A percentile compares a stretch with the other conserved stretches of the same genome.
phyloP scores from a whole-genome alignment of 495 filamentous ascomycete genomes.

The Cryomyces minteri region DNA sequence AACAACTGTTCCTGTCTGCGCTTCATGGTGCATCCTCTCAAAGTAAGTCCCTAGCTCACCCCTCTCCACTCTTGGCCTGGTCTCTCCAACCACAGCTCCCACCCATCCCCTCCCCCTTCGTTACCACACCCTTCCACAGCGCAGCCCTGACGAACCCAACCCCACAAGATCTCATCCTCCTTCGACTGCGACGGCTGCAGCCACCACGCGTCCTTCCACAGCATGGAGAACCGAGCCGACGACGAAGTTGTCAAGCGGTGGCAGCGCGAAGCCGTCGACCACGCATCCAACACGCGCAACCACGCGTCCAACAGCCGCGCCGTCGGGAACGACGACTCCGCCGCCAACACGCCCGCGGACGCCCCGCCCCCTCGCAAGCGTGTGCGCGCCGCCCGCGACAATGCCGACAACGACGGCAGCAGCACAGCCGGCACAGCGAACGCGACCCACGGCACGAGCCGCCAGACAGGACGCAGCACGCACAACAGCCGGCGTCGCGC shows the following conservation, averaged over 20 bases:
- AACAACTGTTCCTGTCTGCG: slow-evolving; percentile 30
- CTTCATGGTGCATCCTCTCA: slow-evolving; percentile 39
- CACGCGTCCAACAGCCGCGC: neutral
- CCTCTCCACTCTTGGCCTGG: too few relatives aligned
- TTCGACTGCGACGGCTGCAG: slow-evolving; percentile 37
- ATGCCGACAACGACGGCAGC: neutral
- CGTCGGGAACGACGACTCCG: neutral
- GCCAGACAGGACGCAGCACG: neutral
- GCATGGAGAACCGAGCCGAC: slow-evolving; percentile 29
- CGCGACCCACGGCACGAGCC: neutral
- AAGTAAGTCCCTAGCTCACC: slow-evolving; percentile 14
- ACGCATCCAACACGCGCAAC: neutral
- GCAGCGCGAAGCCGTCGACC: slow-evolving; percentile 12
- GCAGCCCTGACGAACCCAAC: neutral
- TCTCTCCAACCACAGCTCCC: too few relatives aligned
- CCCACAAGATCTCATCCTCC: slow-evolving; percentile 18
- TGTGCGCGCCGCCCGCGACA: neutral
- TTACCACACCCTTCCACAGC: too few relatives aligned
- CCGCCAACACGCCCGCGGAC: neutral
- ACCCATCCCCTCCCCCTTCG: too few relatives aligned
- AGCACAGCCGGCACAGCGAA: neutral
- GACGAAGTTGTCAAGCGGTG: slow-evolving; percentile 26
- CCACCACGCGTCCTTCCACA: slow-evolving; percentile 36
- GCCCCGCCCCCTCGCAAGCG: neutral
- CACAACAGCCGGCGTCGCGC: neutral